These are phyloP conservation scores for Cystobasidium pallidum DNA, from an alignment of 1,284 basidiomycete species.

Conservation along the genomic window DNA sequence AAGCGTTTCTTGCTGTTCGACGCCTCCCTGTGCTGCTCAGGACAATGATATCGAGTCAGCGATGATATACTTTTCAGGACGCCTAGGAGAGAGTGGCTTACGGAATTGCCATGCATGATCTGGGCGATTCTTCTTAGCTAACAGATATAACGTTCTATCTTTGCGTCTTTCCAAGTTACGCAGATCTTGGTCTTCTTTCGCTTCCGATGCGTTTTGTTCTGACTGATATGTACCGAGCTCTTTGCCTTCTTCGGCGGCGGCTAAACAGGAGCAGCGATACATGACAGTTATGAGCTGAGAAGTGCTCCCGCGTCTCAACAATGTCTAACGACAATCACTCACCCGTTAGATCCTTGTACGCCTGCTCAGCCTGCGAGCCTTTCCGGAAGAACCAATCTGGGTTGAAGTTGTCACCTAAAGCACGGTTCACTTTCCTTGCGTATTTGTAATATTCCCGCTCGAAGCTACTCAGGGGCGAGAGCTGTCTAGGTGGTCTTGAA, in stretches of 20 bases:
- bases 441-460: conserved; percentile 86
- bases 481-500: conserved; percentile 50
- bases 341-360: conserved; percentile 61
- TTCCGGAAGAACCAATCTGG: conserved; percentile 92
- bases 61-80: too few relatives aligned
- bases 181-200: conserved; percentile 66
- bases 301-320: too few relatives aligned
- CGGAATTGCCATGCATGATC: conserved; percentile 77
- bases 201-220: conserved; percentile 63
- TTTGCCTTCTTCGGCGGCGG: conserved; percentile 68
- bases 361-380: conserved; percentile 80
- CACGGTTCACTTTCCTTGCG: conserved; percentile 78
- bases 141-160: conserved; percentile 81
- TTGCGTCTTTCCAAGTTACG: conserved; percentile 78
- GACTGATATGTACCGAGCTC: conserved; percentile 71
- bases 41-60: neutral
- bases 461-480: conserved; percentile 60
- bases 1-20: conserved; percentile 64
- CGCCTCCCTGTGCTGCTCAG: conserved; percentile 61
- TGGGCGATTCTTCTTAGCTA: conserved; percentile 65
- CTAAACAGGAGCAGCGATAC: conserved; percentile 1
- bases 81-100: too few relatives aligned
- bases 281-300: too few relatives aligned
- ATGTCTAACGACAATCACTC: conserved; percentile 15
- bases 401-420: conserved; percentile 85